Conservation (phyloP, 129 eudicot species). For the Kitagawia praeruptora region DNA sequence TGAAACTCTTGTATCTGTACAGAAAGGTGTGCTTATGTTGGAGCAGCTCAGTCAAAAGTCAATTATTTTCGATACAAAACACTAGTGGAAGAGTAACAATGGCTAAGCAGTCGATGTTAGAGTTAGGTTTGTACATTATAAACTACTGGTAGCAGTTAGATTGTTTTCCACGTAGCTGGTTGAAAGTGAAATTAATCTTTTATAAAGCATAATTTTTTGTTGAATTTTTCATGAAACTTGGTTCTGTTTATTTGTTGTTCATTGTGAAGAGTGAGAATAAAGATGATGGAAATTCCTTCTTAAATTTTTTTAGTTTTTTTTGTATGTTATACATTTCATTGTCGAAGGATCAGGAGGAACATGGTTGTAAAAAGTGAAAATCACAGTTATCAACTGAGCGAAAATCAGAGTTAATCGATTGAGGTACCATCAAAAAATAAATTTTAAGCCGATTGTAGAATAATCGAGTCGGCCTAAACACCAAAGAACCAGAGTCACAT, state of each 20-base stretch:
- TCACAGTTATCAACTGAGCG: no score
- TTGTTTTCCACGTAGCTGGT: neutral
- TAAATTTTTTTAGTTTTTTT: no score
- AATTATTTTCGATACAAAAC: neutral
- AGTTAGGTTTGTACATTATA: conserved; percentile 4
- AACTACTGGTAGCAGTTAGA: neutral
- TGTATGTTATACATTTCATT: no score
- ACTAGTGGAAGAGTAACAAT: neutral
- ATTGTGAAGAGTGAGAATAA: neutral
- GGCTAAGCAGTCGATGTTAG: neutral
- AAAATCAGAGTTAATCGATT: no score
- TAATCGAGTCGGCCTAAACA: no score
- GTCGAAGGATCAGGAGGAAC: no score
- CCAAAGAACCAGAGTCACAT: no score
- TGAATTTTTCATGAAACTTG: neutral
- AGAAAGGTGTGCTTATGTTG: conserved; percentile 3
- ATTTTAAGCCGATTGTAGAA: no score
- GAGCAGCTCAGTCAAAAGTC: neutral
- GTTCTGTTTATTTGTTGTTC: neutral
- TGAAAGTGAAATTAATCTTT: neutral
- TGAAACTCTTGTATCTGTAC: neutral
- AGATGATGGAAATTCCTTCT: neutral
- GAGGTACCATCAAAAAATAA: no score
- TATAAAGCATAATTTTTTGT: neutral
- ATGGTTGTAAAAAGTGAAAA: no score